Conservation (phyloP, 75 land plant genomes). For the Sequoia sempervirens region DNA sequence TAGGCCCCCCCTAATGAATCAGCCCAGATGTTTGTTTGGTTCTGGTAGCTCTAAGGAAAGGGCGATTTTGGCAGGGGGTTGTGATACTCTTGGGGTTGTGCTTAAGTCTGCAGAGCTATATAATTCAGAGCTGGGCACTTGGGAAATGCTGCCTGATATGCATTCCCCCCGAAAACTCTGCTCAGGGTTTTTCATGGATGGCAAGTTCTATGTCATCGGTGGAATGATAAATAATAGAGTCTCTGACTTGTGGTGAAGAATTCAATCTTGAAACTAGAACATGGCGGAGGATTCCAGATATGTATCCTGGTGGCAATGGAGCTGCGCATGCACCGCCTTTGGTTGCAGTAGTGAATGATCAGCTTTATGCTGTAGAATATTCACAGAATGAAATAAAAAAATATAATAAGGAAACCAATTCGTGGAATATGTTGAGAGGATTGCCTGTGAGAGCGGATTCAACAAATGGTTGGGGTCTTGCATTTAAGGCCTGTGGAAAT, state of each 20-base stretch:
- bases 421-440: slow-evolving; percentile 35
- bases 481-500: slow-evolving; percentile 40
- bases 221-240: slow-evolving; percentile 22
- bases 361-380: slow-evolving; percentile 53
- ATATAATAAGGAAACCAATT: slow-evolving; percentile 32
- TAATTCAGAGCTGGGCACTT: slow-evolving; percentile 27
- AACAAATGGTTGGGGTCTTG: slow-evolving; percentile 58
- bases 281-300: slow-evolving; percentile 43
- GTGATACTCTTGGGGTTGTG: slow-evolving; percentile 18
- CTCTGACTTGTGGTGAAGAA: slow-evolving; percentile 41
- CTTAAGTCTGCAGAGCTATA: slow-evolving; percentile 39
- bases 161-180: slow-evolving; percentile 39
- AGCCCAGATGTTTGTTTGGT: slow-evolving; percentile 41
- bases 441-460: slow-evolving; percentile 31
- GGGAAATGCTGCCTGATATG: slow-evolving; percentile 39
- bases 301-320: slow-evolving; percentile 33
- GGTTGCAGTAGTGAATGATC: slow-evolving; percentile 50
- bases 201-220: slow-evolving; percentile 54
- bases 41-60: slow-evolving; percentile 45
- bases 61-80: slow-evolving; percentile 54
- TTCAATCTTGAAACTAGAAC: slow-evolving; percentile 31
- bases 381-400: slow-evolving; percentile 27
- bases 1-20: slow-evolving; percentile 27
- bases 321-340: slow-evolving; percentile 40
- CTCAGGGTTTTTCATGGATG: slow-evolving; percentile 45